These are phyloP conservation scores for Trichophyton verrucosum DNA, from an alignment of 2,329 filamentous ascomycete species.

Conservation along the genomic window DNA sequence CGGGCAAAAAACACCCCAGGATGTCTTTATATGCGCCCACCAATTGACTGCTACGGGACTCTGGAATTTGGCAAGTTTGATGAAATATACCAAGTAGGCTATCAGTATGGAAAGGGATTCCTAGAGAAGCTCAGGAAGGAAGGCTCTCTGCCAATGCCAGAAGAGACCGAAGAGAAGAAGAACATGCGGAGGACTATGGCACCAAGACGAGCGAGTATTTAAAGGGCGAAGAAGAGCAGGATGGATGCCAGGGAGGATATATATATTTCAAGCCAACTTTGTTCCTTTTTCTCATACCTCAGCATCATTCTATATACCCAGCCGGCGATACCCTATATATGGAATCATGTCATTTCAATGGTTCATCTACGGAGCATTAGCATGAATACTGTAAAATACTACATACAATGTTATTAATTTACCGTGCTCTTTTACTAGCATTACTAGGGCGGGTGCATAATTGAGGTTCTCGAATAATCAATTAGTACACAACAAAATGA, in stretches of 20 bases:
- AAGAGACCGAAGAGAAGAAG: conserved; percentile 66
- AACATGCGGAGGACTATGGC: conserved; percentile 67
- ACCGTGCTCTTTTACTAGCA: no score
- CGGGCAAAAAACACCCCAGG: conserved; percentile 81
- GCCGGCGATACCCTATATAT: no score
- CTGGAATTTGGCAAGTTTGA: conserved; percentile 96
- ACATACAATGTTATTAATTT: no score
- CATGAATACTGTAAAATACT: no score
- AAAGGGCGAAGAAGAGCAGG: conserved; percentile 10
- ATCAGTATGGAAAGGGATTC: conserved; percentile 71
- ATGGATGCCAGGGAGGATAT: not conserved
- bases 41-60: conserved; percentile 85
- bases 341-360: no score
- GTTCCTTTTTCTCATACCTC: not conserved
- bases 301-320: no score
- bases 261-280: not conserved
- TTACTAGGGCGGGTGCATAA: no score
- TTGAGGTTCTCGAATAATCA: no score
- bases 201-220: conserved; percentile 66
- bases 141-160: conserved; percentile 57
- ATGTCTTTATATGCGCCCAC: conserved; percentile 92
- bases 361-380: no score
- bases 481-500: not conserved
- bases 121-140: conserved; percentile 64
- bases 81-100: conserved; percentile 85